Conservation (phyloP, 768 basidiomycete species). For the Lentinula lateritia region DNA sequence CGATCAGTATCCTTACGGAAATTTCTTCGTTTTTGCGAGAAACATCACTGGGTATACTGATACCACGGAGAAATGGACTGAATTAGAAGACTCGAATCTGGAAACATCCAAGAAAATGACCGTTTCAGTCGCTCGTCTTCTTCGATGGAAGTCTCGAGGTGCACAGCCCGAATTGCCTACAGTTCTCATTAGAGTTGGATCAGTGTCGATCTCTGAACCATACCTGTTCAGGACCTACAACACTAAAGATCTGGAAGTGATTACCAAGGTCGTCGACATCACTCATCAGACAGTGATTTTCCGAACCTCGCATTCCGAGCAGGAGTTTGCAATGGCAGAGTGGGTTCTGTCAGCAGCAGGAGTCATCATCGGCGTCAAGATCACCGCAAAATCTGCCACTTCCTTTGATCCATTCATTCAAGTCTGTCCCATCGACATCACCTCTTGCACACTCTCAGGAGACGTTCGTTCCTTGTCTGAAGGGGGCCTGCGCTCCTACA, state of each 20-base stretch:
- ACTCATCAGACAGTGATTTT: constrained; percentile 30
- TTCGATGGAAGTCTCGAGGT: constrained; percentile 30
- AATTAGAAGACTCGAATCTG: constrained; percentile 29
- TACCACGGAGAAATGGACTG: constrained; percentile 27
- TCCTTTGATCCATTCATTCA: constrained; percentile 27
- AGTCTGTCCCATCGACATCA: constrained; percentile 31
- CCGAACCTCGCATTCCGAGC: constrained; percentile 24
- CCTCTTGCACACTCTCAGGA: constrained; percentile 21
- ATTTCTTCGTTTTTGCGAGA: constrained; percentile 29
- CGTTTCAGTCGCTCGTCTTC: constrained; percentile 23
- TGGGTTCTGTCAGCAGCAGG: constrained; percentile 32
- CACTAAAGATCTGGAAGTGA: constrained; percentile 26
- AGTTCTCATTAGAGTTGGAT: constrained; percentile 31
- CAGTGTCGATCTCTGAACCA: constrained; percentile 23
- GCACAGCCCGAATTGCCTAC: constrained; percentile 25
- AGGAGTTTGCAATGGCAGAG: constrained; percentile 33
- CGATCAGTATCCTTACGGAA: constrained; percentile 34
- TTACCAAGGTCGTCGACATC: constrained; percentile 25
- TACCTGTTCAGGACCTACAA: constrained; percentile 36
- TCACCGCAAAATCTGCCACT: constrained; percentile 30
- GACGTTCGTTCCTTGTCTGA: constrained; percentile 17
- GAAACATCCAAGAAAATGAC: constrained; percentile 23
- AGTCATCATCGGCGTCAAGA: constrained; percentile 28
- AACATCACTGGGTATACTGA: constrained; percentile 26
- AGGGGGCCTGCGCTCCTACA: constrained; percentile 32